These are phyloP conservation scores for Xylaria venustula DNA, from an alignment of 495 filamentous ascomycete species.

Conservation along the genomic window DNA sequence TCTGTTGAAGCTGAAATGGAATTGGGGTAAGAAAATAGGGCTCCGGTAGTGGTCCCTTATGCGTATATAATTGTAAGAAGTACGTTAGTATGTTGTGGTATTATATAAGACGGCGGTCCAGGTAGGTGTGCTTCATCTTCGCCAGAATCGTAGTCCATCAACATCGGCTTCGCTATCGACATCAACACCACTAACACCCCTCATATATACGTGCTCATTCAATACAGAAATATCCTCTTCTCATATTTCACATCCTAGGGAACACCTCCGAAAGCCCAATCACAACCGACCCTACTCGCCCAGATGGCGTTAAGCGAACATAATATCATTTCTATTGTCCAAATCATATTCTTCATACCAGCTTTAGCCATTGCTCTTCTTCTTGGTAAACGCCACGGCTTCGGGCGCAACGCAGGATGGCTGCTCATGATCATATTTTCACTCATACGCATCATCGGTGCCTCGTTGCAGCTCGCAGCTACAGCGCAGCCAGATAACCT, in stretches of 20 bases:
- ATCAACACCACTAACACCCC: too few species aligned
- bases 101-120: constrained; percentile 5
- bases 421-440: constrained; percentile 35
- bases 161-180: neutral
- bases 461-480: constrained; percentile 33
- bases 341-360: constrained; percentile 31
- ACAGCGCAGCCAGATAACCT: constrained; percentile 32
- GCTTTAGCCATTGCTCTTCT: constrained; percentile 26
- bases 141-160: neutral
- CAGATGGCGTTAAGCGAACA: constrained; percentile 24
- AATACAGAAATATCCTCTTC: neutral
- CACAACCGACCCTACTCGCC: neutral
- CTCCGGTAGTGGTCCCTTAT: neutral
- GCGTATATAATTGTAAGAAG: too few species aligned
- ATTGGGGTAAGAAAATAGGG: neutral
- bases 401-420: constrained; percentile 33
- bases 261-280: neutral
- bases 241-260: neutral
- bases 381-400: constrained; percentile 32
- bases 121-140: neutral
- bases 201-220: neutral
- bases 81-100: neutral
- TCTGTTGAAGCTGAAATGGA: neutral
- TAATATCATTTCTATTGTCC: constrained; percentile 34
- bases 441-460: constrained; percentile 31